phyloP scores from a whole-genome alignment of 2,329 filamentous ascomycete genomes.

The Chrysoporthe puriensis region DNA sequence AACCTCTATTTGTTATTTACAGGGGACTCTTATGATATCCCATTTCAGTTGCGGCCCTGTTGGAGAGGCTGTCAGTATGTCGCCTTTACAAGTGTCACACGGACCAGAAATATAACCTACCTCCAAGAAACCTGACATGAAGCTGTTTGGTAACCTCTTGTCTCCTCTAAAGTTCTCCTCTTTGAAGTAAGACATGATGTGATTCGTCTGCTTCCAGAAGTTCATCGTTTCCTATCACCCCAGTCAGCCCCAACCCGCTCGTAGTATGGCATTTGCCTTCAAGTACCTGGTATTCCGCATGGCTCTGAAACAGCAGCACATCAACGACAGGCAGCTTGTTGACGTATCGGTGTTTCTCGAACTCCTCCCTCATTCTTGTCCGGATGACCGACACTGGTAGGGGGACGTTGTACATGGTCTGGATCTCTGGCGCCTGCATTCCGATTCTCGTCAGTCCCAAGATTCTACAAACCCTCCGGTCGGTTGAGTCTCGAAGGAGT shows the following conservation, averaged over 20 bases:
- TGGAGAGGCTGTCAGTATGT: slow-evolving; percentile 30
- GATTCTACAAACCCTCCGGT: too few relatives aligned
- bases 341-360: slow-evolving; percentile 92
- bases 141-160: slow-evolving; percentile 80
- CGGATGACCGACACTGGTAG: slow-evolving; percentile 86
- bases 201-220: slow-evolving; percentile 97
- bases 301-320: slow-evolving; percentile 86
- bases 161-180: slow-evolving; percentile 77
- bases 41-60: slow-evolving; percentile 60
- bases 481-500: not conserved
- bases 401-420: slow-evolving; percentile 94
- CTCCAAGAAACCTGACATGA: slow-evolving; percentile 95
- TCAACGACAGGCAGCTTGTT: slow-evolving; percentile 88
- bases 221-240: slow-evolving; percentile 86
- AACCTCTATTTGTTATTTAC: slow-evolving; percentile 39
- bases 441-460: slow-evolving; percentile 20
- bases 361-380: slow-evolving; percentile 94
- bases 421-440: slow-evolving; percentile 87
- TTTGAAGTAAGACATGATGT: slow-evolving; percentile 97
- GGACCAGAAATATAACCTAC: slow-evolving; percentile 53
- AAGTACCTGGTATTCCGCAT: slow-evolving; percentile 89
- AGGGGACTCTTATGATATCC: slow-evolving; percentile 35
- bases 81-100: not conserved
- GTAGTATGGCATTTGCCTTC: slow-evolving; percentile 30
- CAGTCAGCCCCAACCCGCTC: slow-evolving; percentile 13